Conservation (phyloP, 2,329 filamentous ascomycete genomes). For the Bertia moriformis region DNA sequence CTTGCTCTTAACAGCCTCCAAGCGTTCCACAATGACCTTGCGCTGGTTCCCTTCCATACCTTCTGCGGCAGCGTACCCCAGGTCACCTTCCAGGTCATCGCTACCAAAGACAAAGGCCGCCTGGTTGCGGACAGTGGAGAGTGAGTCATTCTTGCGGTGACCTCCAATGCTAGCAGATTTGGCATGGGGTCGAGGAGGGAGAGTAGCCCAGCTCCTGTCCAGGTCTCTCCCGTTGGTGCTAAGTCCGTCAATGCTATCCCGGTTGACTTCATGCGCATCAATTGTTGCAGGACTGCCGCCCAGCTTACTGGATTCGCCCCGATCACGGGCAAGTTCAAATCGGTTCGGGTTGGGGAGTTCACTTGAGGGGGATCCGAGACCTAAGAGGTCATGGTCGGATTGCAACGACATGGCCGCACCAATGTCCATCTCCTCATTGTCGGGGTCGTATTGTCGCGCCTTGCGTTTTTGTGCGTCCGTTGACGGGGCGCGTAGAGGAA, state of each 20-base stretch:
- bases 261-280: background rate
- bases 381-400: slow-evolving; percentile 49
- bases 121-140: slow-evolving; percentile 28
- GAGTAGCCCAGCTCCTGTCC: slow-evolving; percentile 15
- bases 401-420: slow-evolving; percentile 30
- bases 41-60: slow-evolving; percentile 82
- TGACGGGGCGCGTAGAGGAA: slow-evolving; percentile 72
- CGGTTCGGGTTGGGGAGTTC: slow-evolving; percentile 63
- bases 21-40: slow-evolving; percentile 89
- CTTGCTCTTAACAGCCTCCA: slow-evolving; percentile 88
- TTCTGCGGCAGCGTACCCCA: slow-evolving; percentile 86
- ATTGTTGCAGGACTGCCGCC: slow-evolving; percentile 11
- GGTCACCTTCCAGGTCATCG: slow-evolving; percentile 75
- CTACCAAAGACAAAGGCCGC: slow-evolving; percentile 41
- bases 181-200: slow-evolving; percentile 11
- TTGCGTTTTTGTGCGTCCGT: slow-evolving; percentile 45
- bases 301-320: slow-evolving; percentile 23
- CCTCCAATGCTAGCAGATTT: too few species aligned
- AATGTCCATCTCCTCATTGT: slow-evolving; percentile 78
- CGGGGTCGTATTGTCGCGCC: slow-evolving; percentile 17
- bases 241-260: background rate
- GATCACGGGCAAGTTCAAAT: slow-evolving; percentile 48
- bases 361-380: slow-evolving; percentile 41
- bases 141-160: slow-evolving; percentile 38
- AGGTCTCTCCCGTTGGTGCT: background rate